Evolutionary conservation across 148 eudicot species (phyloP).

Genomic region (Linanthus parryae): DNA sequence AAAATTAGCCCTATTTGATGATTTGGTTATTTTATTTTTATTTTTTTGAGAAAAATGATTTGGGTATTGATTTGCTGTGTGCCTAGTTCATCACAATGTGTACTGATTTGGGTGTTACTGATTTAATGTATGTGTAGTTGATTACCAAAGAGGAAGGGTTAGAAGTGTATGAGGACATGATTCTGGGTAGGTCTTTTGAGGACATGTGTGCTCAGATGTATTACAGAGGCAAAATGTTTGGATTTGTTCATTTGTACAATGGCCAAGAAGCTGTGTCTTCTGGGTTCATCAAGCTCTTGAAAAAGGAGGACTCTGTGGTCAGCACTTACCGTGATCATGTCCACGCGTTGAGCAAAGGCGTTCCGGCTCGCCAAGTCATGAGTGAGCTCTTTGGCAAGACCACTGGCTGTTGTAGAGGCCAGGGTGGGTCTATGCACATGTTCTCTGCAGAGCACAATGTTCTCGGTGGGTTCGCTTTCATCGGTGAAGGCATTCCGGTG

Average conservation of each 20-base stretch:
- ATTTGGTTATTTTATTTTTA: neutral
- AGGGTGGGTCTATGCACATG: slow-evolving; percentile 99
- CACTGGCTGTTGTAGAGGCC: slow-evolving; percentile 92
- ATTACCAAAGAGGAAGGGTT: slow-evolving; percentile 90
- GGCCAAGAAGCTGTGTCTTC: slow-evolving; percentile 97
- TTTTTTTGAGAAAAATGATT: neutral
- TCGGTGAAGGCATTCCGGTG: slow-evolving; percentile 94
- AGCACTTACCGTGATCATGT: slow-evolving; percentile 93
- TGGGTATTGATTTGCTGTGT: neutral
- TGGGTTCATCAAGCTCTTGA: slow-evolving; percentile 86
- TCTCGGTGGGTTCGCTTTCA: slow-evolving; percentile 93
- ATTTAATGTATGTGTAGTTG: slow-evolving; percentile 50
- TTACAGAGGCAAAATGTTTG: slow-evolving; percentile 96
- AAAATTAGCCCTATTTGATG: neutral
- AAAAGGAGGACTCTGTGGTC: slow-evolving; percentile 61
- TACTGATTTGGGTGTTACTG: neutral
- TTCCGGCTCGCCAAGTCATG: slow-evolving; percentile 79
- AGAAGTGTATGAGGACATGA: slow-evolving; percentile 81
- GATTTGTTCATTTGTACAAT: slow-evolving; percentile 87
- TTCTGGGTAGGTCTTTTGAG: slow-evolving; percentile 74
- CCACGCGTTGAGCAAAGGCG: slow-evolving; percentile 87
- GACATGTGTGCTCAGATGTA: slow-evolving; percentile 99
- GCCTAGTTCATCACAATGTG: neutral
- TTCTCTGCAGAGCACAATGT: slow-evolving; percentile 88
- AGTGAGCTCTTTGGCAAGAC: slow-evolving; percentile 95